phyloP scores from a whole-genome alignment of 805 yeast species.

The Kluyveromyces lactis region DNA sequence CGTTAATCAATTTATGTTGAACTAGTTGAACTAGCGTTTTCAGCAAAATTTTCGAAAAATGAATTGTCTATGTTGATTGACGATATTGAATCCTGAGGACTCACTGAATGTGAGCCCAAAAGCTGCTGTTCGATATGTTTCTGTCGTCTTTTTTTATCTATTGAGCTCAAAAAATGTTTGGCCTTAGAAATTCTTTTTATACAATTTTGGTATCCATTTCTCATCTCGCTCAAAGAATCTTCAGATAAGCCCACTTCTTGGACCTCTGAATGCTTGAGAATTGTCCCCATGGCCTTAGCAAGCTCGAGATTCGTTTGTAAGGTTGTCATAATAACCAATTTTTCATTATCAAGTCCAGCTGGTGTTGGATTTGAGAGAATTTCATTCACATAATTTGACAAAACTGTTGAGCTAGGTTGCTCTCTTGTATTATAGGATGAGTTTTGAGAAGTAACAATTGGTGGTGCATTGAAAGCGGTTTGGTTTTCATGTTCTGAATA shows the following conservation, averaged over 20 bases:
- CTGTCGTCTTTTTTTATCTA: constrained; percentile 3
- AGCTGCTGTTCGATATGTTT: constrained; percentile 6
- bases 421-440: not conserved
- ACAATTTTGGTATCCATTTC: constrained; percentile 17
- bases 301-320: constrained; percentile 23
- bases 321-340: constrained; percentile 9
- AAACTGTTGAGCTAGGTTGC: not conserved
- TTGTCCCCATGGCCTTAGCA: constrained; percentile 25
- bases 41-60: not conserved
- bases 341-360: constrained; percentile 5
- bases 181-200: constrained; percentile 20
- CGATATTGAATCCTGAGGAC: not conserved
- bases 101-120: not conserved
- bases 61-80: constrained; percentile 6
- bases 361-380: not conserved
- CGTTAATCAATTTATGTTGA: no score
- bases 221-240: constrained; percentile 20
- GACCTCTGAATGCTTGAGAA: constrained; percentile 24
- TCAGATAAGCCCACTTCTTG: constrained; percentile 24
- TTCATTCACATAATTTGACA: not conserved
- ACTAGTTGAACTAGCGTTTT: not conserved
- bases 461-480: not conserved
- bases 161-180: constrained; percentile 7
- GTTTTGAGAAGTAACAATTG: not conserved
- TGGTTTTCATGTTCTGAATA: not conserved